phyloP scores from a whole-genome alignment of 2,329 filamentous ascomycete genomes.

The Hypomyces perniciosus region DNA sequence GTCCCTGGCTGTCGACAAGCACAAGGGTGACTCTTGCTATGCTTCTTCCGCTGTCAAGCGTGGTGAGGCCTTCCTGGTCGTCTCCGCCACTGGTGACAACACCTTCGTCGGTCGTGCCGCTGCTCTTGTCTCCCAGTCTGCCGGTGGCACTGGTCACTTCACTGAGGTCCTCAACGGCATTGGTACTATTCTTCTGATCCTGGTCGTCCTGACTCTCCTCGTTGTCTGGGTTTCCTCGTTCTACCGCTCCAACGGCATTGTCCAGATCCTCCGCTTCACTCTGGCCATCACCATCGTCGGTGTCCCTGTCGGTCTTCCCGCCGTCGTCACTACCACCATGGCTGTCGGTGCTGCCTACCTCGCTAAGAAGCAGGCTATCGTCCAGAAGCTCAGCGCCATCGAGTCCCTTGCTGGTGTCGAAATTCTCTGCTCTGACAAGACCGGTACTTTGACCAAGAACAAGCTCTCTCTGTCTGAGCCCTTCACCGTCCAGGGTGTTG shows the following conservation, averaged over 20 bases:
- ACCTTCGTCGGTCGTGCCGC: constrained; percentile 87
- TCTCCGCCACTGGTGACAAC: constrained; percentile 80
- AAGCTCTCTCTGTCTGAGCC: constrained; percentile 84
- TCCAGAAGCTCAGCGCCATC: constrained; percentile 87
- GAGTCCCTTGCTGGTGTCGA: constrained; percentile 89
- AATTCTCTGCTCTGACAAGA: constrained; percentile 93
- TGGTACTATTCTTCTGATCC: constrained; percentile 68
- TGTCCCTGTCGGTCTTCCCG: constrained; percentile 88
- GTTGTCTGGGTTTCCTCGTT: constrained; percentile 82
- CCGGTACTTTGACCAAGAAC: constrained; percentile 89
- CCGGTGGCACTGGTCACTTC: constrained; percentile 74
- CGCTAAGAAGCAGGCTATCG: constrained; percentile 87
- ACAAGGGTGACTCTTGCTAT: constrained; percentile 73
- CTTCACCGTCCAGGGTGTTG: constrained; percentile 74
- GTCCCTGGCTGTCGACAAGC: constrained; percentile 86
- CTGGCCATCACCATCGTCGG: constrained; percentile 86
- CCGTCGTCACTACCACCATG: constrained; percentile 92
- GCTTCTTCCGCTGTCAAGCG: constrained; percentile 86
- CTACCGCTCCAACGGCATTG: constrained; percentile 78
- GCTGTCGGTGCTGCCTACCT: constrained; percentile 88
- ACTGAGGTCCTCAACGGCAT: constrained; percentile 87
- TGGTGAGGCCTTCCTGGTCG: constrained; percentile 76
- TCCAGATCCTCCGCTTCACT: constrained; percentile 75
- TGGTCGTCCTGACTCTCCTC: constrained; percentile 75
- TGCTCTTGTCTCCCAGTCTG: constrained; percentile 74